Conservation (phyloP, 345 rosid genomes). For the Schrenkiella parvula region DNA sequence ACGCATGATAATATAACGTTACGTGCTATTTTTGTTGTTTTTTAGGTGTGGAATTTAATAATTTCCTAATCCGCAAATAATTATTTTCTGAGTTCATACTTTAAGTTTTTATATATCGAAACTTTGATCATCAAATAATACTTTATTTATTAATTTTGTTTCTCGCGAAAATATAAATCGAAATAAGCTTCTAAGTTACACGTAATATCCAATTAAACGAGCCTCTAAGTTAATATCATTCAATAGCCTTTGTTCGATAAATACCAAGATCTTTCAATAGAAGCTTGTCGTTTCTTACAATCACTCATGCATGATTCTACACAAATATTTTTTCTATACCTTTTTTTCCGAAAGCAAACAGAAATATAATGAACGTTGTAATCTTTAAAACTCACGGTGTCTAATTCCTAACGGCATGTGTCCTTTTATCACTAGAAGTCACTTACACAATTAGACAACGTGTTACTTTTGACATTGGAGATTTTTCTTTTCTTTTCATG, state of each 20-base stretch:
- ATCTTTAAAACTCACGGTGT: no score
- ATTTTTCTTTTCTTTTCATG: neutral
- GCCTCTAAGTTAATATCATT: neutral
- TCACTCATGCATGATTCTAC: neutral
- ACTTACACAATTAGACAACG: neutral
- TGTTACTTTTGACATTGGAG: neutral
- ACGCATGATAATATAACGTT: constrained; percentile 24
- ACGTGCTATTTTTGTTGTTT: constrained; percentile 14
- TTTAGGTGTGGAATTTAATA: constrained; percentile 23
- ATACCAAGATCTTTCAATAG: neutral
- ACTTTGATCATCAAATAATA: neutral
- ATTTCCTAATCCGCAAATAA: neutral
- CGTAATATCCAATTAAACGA: neutral
- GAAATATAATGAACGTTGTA: neutral
- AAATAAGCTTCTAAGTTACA: no score
- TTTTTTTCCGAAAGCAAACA: neutral
- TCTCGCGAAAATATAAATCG: no score
- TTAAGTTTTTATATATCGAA: neutral
- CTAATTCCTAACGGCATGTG: neutral
- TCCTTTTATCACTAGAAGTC: neutral
- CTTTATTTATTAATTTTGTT: neutral
- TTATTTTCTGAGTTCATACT: constrained; percentile 12
- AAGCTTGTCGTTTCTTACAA: neutral
- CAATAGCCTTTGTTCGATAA: neutral
- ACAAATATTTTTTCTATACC: neutral